phyloP scores from a whole-genome alignment of 768 basidiomycete species.

The Ephemerocybe angulata region DNA sequence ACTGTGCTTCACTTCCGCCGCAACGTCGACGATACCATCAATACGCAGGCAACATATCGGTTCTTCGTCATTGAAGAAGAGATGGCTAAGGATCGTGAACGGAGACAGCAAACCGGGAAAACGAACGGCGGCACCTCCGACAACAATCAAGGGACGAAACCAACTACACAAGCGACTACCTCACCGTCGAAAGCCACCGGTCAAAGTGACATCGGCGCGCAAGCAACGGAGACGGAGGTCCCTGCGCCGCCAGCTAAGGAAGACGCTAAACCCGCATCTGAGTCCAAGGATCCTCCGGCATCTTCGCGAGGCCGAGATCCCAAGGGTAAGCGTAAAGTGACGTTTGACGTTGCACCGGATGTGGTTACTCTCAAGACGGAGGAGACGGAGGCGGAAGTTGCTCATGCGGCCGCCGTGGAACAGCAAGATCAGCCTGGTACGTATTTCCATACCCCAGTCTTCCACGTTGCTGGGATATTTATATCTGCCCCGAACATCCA shows the following conservation, averaged over 20 bases:
- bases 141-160: constrained; percentile 15
- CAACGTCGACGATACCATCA: constrained; percentile 36
- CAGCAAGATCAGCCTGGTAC: no score
- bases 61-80: constrained; percentile 47
- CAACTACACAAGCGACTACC: constrained; percentile 14
- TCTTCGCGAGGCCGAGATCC: constrained; percentile 28
- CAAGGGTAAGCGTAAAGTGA: constrained; percentile 65
- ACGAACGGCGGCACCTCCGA: constrained; percentile 13
- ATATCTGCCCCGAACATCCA: constrained; percentile 21
- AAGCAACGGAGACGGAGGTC: not conserved
- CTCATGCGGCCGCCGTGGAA: constrained; percentile 23
- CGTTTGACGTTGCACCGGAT: constrained; percentile 65
- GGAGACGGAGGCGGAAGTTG: constrained; percentile 28
- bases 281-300: constrained; percentile 3
- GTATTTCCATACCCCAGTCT: no score
- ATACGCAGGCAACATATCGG: constrained; percentile 44
- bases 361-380: constrained; percentile 43
- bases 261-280: not conserved
- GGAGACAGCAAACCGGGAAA: constrained; percentile 7
- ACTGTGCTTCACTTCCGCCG: constrained; percentile 41
- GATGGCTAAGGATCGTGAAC: constrained; percentile 27
- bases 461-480: not conserved
- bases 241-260: constrained; percentile 9
- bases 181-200: constrained; percentile 16
- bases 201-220: constrained; percentile 1